phyloP scores from a whole-genome alignment of 2,329 filamentous ascomycete species.

The Exserohilum turcica region DNA sequence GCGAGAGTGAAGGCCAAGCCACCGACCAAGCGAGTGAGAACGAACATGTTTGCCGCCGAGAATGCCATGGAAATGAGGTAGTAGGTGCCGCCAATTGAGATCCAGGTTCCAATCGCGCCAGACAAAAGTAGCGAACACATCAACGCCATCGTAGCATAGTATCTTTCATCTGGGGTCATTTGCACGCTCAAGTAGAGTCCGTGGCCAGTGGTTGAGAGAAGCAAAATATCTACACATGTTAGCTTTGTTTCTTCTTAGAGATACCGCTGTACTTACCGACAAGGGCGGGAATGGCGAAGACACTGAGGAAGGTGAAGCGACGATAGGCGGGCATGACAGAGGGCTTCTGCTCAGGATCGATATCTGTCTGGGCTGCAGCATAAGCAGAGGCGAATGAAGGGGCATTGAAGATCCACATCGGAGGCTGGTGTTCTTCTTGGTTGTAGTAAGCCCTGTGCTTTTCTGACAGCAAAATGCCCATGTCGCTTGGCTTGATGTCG shows the following conservation, averaged over 20 bases:
- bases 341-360: conserved; percentile 54
- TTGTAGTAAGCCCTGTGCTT: conserved; percentile 52
- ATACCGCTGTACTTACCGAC: conserved; percentile 43
- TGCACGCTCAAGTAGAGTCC: conserved; percentile 65
- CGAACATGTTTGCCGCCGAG: conserved; percentile 61
- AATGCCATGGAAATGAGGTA: conserved; percentile 64
- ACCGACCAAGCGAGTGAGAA: conserved; percentile 59
- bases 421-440: conserved; percentile 52
- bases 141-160: conserved; percentile 62
- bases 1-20: conserved; percentile 58
- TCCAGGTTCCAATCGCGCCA: conserved; percentile 67
- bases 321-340: conserved; percentile 55
- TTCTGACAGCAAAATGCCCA: conserved; percentile 43
- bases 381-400: conserved; percentile 58
- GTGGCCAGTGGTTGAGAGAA: conserved; percentile 63
- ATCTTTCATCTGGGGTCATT: conserved; percentile 57
- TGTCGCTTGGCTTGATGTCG: conserved; percentile 54
- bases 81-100: conserved; percentile 66
- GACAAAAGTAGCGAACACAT: conserved; percentile 65
- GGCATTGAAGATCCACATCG: conserved; percentile 57
- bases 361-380: conserved; percentile 59
- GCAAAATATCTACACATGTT: conserved; percentile 56
- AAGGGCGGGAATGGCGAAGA: conserved; percentile 67
- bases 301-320: conserved; percentile 62
- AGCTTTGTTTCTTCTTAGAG: conserved; percentile 5